Evolutionary conservation across 306 rosid species (phyloP).

Genomic region (Prosopis cineraria): DNA sequence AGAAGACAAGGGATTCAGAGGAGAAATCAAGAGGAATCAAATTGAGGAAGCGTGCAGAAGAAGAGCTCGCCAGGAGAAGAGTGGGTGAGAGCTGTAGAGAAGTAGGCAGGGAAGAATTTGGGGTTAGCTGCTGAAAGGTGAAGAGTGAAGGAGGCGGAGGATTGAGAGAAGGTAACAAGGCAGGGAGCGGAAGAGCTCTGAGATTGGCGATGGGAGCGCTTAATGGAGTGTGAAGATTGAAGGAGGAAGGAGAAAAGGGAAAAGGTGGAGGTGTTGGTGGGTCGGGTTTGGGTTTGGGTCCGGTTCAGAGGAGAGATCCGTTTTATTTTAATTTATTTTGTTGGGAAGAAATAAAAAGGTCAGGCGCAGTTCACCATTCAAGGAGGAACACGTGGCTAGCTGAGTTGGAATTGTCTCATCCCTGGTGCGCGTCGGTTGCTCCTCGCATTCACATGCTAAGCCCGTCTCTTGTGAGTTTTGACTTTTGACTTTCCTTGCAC

Average conservation of each 20-base stretch:
- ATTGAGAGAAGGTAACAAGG: neutral
- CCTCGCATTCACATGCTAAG: too few species aligned
- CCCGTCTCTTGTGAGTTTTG: too few species aligned
- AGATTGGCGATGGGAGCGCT: neutral
- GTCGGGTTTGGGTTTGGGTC: neutral
- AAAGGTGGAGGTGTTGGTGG: neutral
- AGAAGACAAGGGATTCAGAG: neutral
- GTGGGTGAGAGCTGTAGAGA: slow-evolving; percentile 23
- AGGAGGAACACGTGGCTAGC: neutral
- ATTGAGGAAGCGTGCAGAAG: neutral
- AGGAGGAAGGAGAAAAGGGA: neutral
- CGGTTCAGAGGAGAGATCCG: neutral
- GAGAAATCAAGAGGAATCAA: neutral
- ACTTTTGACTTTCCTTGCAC: too few species aligned
- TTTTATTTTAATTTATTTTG: neutral
- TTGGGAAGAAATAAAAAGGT: neutral
- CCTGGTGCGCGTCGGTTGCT: neutral
- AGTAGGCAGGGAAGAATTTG: neutral
- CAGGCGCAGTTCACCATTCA: neutral
- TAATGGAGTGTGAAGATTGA: neutral
- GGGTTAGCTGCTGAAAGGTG: neutral
- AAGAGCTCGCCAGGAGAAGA: too few species aligned
- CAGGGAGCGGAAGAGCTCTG: neutral
- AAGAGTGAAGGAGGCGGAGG: neutral
- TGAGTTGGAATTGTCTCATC: neutral